A percentile compares a stretch with the other conserved stretches of the same genome.
phyloP scores from a whole-genome alignment of 2,329 filamentous ascomycete species.

The Paraphaeosphaeria sporulosa region DNA sequence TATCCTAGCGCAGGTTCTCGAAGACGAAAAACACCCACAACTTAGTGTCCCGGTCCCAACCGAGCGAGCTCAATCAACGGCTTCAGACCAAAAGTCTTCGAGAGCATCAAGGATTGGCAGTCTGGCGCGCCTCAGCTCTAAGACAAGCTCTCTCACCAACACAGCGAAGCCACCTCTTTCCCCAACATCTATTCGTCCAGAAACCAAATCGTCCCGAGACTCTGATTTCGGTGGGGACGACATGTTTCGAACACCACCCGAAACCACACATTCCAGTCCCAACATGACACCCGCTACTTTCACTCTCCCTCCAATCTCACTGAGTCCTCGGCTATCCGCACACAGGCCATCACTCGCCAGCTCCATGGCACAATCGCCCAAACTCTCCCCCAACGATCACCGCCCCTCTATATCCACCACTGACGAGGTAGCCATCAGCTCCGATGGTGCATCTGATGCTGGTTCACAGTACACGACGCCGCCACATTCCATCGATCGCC shows the following conservation, averaged over 20 bases:
- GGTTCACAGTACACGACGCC: constrained; percentile 42
- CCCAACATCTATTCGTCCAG: constrained; percentile 40
- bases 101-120: constrained; percentile 40
- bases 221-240: constrained; percentile 48
- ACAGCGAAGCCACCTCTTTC: constrained; percentile 43
- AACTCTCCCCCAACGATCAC: constrained; percentile 40
- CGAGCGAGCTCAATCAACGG: constrained; percentile 33
- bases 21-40: constrained; percentile 70
- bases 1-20: constrained; percentile 83
- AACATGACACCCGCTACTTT: constrained; percentile 38
- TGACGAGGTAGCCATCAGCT: constrained; percentile 37
- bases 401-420: constrained; percentile 45
- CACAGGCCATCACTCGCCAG: constrained; percentile 42
- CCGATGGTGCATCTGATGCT: constrained; percentile 42
- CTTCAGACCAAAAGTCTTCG: constrained; percentile 32
- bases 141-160: constrained; percentile 43
- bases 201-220: constrained; percentile 47
- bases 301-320: constrained; percentile 41
- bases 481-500: constrained; percentile 35
- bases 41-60: constrained; percentile 36
- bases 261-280: constrained; percentile 49
- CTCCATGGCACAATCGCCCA: constrained; percentile 46
- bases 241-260: constrained; percentile 56
- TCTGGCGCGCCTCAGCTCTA: constrained; percentile 46
- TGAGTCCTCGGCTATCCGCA: constrained; percentile 41